phyloP scores from a whole-genome alignment of 345 rosid species.

The Pistacia vera region DNA sequence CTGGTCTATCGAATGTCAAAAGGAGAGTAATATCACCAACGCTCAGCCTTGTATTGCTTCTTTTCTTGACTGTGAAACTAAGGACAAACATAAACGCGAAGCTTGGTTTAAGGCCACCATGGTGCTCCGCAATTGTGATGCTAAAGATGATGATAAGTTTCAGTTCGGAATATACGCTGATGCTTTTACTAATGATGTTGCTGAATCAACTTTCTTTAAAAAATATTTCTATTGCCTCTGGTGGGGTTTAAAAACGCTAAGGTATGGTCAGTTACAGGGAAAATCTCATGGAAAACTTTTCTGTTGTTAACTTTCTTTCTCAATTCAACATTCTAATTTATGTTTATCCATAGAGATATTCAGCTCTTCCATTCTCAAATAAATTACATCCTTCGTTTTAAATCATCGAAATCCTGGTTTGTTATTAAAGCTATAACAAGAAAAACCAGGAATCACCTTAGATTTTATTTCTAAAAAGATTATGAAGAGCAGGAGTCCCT shows the following conservation, averaged over 20 bases:
- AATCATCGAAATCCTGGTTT: too few relatives aligned
- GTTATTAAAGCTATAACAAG: too few relatives aligned
- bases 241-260: slow-evolving; percentile 82
- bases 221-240: slow-evolving; percentile 89
- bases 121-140: slow-evolving; percentile 55
- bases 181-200: slow-evolving; percentile 69
- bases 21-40: slow-evolving; percentile 53
- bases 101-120: slow-evolving; percentile 60
- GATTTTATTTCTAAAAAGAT: background rate
- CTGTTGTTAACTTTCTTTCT: too few relatives aligned
- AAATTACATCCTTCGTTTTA: too few relatives aligned
- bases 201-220: slow-evolving; percentile 47
- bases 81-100: slow-evolving; percentile 42
- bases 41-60: slow-evolving; percentile 45
- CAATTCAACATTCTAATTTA: too few relatives aligned
- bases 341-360: too few relatives aligned
- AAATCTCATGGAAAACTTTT: too few relatives aligned
- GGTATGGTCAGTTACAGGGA: slow-evolving; percentile 33
- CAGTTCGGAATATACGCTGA: slow-evolving; percentile 77
- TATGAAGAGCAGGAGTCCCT: background rate
- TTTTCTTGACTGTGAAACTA: slow-evolving; percentile 67
- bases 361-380: too few relatives aligned
- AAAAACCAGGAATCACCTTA: background rate
- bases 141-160: slow-evolving; percentile 43
- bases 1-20: slow-evolving; percentile 58